A percentile compares a stretch with the other conserved stretches of the same genome.
These are phyloP conservation scores for Penicillium psychrosexuale DNA, from an alignment of 2,329 filamentous ascomycete species.

Conservation along the genomic window DNA sequence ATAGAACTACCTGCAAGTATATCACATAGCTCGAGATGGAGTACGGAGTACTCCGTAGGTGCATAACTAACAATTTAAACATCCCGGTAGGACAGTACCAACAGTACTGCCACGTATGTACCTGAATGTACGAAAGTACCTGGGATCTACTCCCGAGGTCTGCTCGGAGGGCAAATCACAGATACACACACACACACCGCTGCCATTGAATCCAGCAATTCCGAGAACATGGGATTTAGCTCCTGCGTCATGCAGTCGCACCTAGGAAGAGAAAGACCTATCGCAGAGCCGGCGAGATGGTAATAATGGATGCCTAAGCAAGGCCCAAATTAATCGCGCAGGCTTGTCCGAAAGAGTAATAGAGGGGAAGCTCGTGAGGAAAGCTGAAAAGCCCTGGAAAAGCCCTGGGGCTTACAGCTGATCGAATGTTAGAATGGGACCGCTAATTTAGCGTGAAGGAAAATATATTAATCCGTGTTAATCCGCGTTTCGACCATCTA, in stretches of 20 bases:
- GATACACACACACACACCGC: constrained; percentile 9
- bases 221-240: constrained; percentile 1
- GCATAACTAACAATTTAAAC: neutral
- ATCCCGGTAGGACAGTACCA: neutral
- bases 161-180: neutral
- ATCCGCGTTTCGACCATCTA: too few species aligned
- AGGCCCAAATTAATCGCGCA: constrained; percentile 1
- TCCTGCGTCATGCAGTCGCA: constrained; percentile 4
- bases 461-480: too few species aligned
- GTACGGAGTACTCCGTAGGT: neutral
- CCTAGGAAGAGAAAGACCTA: neutral
- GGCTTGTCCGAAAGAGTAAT: neutral
- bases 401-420: too few species aligned
- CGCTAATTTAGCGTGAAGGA: too few species aligned
- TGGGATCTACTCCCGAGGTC: neutral
- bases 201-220: constrained; percentile 2
- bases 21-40: neutral
- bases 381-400: too few species aligned
- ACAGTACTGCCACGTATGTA: neutral
- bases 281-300: neutral
- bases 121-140: too few species aligned
- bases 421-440: too few species aligned
- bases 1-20: neutral
- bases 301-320: neutral
- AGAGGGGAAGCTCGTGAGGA: neutral